Evolutionary conservation across 768 basidiomycete genomes (phyloP).

Genomic region (Clathrus columnatus): DNA sequence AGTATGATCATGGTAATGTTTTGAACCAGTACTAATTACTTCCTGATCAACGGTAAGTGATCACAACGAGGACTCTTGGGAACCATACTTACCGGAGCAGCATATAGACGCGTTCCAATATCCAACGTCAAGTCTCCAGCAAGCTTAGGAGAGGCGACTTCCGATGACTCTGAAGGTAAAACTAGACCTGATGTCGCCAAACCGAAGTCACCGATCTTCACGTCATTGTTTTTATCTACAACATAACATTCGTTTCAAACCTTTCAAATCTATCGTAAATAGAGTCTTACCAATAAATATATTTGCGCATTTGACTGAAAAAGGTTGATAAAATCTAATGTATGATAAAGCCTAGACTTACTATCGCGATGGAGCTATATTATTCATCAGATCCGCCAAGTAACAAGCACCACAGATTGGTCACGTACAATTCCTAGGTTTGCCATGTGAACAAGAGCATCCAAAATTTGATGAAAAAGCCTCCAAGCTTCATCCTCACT

Average conservation of each 20-base stretch:
- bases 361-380: slow-evolving; percentile 45
- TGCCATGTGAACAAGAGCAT: slow-evolving; percentile 86
- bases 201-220: slow-evolving; percentile 93
- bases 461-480: slow-evolving; percentile 81
- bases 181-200: slow-evolving; percentile 77
- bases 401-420: not conserved
- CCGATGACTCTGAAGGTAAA: slow-evolving; percentile 57
- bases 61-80: too few relatives aligned
- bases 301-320: slow-evolving; percentile 74
- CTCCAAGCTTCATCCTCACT: slow-evolving; percentile 84
- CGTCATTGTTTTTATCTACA: slow-evolving; percentile 71
- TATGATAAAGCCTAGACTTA: not conserved
- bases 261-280: not conserved
- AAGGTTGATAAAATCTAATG: not conserved
- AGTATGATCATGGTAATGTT: slow-evolving; percentile 45
- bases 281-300: slow-evolving; percentile 80
- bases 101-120: slow-evolving; percentile 87
- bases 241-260: slow-evolving; percentile 3
- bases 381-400: slow-evolving; percentile 4
- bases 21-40: not conserved
- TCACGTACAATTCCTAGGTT: slow-evolving; percentile 69
- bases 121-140: slow-evolving; percentile 66
- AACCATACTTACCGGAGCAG: slow-evolving; percentile 63
- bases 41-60: slow-evolving; percentile 1
- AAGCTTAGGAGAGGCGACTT: slow-evolving; percentile 21